phyloP scores from a whole-genome alignment of 352 stramenopile genomes.

The Phytophthora litchii region DNA sequence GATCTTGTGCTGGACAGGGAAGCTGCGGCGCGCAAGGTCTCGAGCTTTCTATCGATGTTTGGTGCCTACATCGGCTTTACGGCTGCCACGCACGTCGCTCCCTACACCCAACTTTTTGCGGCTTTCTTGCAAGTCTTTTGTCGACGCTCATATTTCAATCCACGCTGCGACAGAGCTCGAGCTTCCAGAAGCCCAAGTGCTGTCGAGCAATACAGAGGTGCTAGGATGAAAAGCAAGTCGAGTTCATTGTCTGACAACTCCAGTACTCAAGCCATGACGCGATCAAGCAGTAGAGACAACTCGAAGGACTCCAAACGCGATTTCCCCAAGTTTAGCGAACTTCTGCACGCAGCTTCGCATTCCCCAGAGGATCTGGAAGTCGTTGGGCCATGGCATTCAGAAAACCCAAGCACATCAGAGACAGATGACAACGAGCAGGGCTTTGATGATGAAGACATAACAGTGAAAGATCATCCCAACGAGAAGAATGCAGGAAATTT shows the following conservation, averaged over 20 bases:
- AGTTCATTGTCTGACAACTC: background rate
- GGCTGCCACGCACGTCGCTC: conserved; percentile 40
- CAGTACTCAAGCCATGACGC: background rate
- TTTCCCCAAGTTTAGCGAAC: conserved; percentile 27
- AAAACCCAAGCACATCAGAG: conserved; percentile 27
- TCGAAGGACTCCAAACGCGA: conserved; percentile 11
- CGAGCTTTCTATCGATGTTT: conserved; percentile 35
- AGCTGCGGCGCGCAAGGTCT: conserved; percentile 12
- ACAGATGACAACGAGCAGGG: conserved; percentile 32
- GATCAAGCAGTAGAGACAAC: background rate
- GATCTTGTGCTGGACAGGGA: background rate
- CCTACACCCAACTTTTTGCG: conserved; percentile 27
- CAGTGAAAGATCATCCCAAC: too few species aligned
- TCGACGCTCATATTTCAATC: conserved; percentile 25
- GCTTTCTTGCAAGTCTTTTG: conserved; percentile 41
- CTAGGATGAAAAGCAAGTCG: conserved; percentile 14
- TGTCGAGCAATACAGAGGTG: background rate
- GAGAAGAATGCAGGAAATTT: conserved; percentile 12
- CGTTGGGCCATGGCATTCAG: conserved; percentile 16
- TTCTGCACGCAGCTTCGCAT: conserved; percentile 30
- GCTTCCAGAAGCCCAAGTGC: conserved; percentile 9
- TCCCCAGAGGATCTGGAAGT: conserved; percentile 12
- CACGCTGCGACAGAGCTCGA: conserved; percentile 11
- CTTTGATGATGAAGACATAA: conserved; percentile 12
- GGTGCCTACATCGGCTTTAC: conserved; percentile 34